Evolutionary conservation across 495 filamentous ascomycete species (phyloP).

Genomic region (Penicillium cataractarum): DNA sequence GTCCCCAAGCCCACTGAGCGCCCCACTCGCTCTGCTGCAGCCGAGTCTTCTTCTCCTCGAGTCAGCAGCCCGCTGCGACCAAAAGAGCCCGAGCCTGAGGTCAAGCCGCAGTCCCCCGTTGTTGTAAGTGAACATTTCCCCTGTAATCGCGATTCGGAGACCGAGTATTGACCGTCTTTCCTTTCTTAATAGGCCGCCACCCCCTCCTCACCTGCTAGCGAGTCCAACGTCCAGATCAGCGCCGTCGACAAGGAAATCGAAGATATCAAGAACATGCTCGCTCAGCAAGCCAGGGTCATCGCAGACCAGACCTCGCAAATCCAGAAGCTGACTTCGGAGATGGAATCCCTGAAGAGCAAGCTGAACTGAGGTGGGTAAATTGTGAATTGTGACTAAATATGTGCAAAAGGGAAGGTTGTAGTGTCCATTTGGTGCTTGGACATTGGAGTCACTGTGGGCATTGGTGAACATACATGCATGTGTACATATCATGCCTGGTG

Average conservation of each 20-base stretch:
- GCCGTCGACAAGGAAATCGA: conserved; percentile 45
- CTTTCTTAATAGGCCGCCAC: conserved; percentile 20
- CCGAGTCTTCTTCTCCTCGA: conserved; percentile 34
- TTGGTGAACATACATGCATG: conserved; percentile 5
- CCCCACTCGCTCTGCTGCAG: conserved; percentile 29
- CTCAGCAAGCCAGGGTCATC: conserved; percentile 50
- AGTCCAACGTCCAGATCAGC: conserved; percentile 20
- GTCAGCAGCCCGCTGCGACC: conserved; percentile 43
- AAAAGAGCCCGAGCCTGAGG: conserved; percentile 37
- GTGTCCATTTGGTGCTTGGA: conserved; percentile 7
- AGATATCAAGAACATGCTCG: conserved; percentile 49
- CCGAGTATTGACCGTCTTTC: conserved; percentile 19
- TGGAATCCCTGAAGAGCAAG: conserved; percentile 51
- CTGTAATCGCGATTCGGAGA: not conserved
- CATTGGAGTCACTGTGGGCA: not conserved
- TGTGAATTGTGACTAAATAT: not conserved
- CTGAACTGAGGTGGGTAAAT: conserved; percentile 29
- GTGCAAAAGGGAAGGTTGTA: conserved; percentile 10
- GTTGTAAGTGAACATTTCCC: conserved; percentile 4
- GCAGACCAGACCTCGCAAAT: conserved; percentile 49
- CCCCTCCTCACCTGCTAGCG: conserved; percentile 27
- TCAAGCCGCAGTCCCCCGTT: conserved; percentile 14
- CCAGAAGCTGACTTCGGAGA: conserved; percentile 48
- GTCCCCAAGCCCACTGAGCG: conserved; percentile 67
- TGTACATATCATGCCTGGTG: conserved; percentile 8